phyloP scores from a whole-genome alignment of 2,329 filamentous ascomycete species.

The Colletotrichum lentis region DNA sequence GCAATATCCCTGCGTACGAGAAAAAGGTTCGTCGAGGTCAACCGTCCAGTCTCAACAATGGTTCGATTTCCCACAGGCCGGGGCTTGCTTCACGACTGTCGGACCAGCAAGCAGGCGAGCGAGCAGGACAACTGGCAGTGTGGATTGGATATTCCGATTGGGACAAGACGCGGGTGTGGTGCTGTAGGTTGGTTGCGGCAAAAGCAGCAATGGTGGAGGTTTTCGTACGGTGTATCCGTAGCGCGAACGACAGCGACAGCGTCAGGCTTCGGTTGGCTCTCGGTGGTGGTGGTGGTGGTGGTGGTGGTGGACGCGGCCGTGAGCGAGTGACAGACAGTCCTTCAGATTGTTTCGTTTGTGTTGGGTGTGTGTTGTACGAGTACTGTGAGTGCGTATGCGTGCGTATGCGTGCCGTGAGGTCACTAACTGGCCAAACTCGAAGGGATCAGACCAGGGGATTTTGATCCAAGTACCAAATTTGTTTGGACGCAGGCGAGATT shows the following conservation, averaged over 20 bases:
- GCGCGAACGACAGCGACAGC: not conserved
- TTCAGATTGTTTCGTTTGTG: conserved; percentile 8
- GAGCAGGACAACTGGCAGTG: conserved; percentile 11
- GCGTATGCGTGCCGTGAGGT: conserved; percentile 10
- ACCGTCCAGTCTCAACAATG: conserved; percentile 29
- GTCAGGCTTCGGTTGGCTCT: conserved; percentile 3
- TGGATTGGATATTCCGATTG: conserved; percentile 18
- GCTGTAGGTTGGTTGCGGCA: not conserved
- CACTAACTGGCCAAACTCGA: not conserved
- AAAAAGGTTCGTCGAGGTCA: conserved; percentile 30
- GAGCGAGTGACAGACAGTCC: not conserved
- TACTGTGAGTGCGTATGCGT: not conserved
- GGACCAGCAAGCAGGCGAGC: conserved; percentile 17
- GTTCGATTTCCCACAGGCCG: conserved; percentile 36
- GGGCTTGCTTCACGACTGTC: conserved; percentile 37
- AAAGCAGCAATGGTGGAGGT: conserved; percentile 10
- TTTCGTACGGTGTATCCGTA: not conserved
- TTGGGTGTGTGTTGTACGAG: not conserved
- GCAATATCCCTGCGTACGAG: conserved; percentile 25
- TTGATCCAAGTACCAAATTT: conserved; percentile 22
- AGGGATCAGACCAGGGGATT: conserved; percentile 4
- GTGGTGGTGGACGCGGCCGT: conserved; percentile 1
- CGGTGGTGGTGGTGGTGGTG: conserved; percentile 1
- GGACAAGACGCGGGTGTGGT: conserved; percentile 3
- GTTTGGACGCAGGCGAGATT: conserved; percentile 31